Evolutionary conservation across 106 monocot genomes (phyloP).

Genomic region (Dendrobium chrysotoxum): DNA sequence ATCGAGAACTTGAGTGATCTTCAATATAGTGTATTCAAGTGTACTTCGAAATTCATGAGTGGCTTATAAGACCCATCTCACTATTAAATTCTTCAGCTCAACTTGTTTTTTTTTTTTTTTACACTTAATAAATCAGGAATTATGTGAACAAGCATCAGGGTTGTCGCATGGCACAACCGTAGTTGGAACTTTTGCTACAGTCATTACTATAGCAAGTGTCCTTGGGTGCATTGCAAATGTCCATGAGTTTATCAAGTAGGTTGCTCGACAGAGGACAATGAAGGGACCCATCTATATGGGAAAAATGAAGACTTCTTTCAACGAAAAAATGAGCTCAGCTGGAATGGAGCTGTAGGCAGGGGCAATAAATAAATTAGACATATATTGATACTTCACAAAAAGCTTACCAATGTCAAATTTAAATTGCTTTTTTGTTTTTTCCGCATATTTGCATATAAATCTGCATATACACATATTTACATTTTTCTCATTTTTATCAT

Average conservation of each 20-base stretch:
- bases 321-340: slow-evolving; percentile 85
- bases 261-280: slow-evolving; percentile 92
- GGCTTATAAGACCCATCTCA: no score
- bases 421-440: no score
- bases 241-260: slow-evolving; percentile 90
- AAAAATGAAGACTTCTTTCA: slow-evolving; percentile 84
- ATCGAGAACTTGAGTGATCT: no score
- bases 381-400: slow-evolving; percentile 84
- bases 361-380: slow-evolving; percentile 90
- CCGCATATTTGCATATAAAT: no score
- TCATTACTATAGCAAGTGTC: slow-evolving; percentile 71
- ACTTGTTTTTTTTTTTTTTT: no score
- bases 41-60: no score
- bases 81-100: no score
- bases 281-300: slow-evolving; percentile 91
- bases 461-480: no score
- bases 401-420: no score
- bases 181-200: slow-evolving; percentile 69
- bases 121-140: slow-evolving; percentile 87
- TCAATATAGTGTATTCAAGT: no score
- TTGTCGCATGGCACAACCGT: slow-evolving; percentile 84
- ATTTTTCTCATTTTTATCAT: no score
- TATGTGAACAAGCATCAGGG: slow-evolving; percentile 83
- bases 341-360: slow-evolving; percentile 95
- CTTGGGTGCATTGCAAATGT: slow-evolving; percentile 58